Conservation (phyloP, 1,284 basidiomycete genomes). For the Schizophyllum amplum region DNA sequence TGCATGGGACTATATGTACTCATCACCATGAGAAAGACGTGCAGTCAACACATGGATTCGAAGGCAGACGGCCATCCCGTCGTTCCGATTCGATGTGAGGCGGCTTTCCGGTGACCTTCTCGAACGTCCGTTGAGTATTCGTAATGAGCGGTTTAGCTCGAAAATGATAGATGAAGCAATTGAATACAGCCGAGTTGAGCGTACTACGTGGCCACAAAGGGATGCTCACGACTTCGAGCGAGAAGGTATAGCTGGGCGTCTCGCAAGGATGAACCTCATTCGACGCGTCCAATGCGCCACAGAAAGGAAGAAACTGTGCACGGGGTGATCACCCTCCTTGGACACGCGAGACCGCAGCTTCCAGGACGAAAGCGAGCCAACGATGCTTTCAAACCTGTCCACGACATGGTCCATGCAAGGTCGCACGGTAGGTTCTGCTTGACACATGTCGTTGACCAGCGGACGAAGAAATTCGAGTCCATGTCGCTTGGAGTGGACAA, state of each 20-base stretch:
- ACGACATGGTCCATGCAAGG: constrained; percentile 28
- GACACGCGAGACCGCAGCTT: constrained; percentile 16
- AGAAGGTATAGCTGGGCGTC: neutral
- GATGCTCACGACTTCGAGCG: too few species aligned
- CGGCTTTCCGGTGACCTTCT: too few species aligned
- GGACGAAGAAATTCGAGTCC: neutral
- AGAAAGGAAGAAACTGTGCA: neutral
- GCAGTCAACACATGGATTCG: too few species aligned
- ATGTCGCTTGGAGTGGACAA: neutral
- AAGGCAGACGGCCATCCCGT: too few species aligned
- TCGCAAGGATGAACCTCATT: neutral
- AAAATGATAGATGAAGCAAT: too few species aligned
- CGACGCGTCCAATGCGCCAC: neutral
- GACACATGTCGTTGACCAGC: constrained; percentile 19
- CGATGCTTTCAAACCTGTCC: constrained; percentile 15
- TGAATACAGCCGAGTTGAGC: too few species aligned
- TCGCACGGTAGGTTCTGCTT: constrained; percentile 22
- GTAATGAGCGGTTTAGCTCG: too few species aligned
- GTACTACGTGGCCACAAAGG: too few species aligned
- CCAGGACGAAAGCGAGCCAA: constrained; percentile 7
- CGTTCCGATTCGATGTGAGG: too few species aligned
- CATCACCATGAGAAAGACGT: too few species aligned
- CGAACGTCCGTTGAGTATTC: too few species aligned
- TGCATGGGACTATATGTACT: too few species aligned
- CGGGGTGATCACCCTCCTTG: neutral